These are phyloP conservation scores for Trichoderma atrobrunneum DNA, from an alignment of 2,329 filamentous ascomycete genomes.

Conservation along the genomic window DNA sequence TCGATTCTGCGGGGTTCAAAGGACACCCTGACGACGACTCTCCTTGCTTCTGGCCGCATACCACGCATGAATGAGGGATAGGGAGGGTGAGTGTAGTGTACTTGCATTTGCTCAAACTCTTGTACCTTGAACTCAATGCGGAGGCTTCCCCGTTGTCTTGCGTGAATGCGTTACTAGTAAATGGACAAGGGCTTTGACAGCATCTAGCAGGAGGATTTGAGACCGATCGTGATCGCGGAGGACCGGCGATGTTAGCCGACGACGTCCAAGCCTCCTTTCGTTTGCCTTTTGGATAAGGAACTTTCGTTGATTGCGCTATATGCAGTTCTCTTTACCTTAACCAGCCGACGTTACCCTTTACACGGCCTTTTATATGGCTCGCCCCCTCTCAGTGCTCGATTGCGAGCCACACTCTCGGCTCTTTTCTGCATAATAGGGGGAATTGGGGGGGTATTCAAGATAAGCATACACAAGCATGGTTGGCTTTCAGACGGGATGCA, in stretches of 20 bases:
- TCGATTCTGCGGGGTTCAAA: background rate
- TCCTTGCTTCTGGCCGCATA: background rate
- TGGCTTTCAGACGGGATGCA: background rate
- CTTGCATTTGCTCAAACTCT: background rate
- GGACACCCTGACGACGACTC: background rate
- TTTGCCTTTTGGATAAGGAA: background rate
- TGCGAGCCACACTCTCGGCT: background rate
- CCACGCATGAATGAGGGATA: background rate
- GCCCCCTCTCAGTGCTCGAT: background rate
- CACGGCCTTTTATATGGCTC: background rate
- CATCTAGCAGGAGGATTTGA: background rate
- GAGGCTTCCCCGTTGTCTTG: background rate
- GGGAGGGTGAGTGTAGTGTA: slow-evolving; percentile 16
- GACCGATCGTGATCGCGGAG: background rate
- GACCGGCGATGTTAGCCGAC: background rate
- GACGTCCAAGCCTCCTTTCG: background rate
- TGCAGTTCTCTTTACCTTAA: background rate
- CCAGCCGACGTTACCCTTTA: background rate
- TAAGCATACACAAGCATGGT: slow-evolving; percentile 9
- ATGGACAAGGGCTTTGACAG: background rate
- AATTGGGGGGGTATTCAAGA: background rate
- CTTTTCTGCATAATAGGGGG: background rate
- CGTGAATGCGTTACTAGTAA: background rate
- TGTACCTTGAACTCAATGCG: slow-evolving; percentile 1
- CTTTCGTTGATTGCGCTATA: background rate